Evolutionary conservation across 2,329 filamentous ascomycete genomes (phyloP).

Genomic region (Aphanoascus verrucosus): DNA sequence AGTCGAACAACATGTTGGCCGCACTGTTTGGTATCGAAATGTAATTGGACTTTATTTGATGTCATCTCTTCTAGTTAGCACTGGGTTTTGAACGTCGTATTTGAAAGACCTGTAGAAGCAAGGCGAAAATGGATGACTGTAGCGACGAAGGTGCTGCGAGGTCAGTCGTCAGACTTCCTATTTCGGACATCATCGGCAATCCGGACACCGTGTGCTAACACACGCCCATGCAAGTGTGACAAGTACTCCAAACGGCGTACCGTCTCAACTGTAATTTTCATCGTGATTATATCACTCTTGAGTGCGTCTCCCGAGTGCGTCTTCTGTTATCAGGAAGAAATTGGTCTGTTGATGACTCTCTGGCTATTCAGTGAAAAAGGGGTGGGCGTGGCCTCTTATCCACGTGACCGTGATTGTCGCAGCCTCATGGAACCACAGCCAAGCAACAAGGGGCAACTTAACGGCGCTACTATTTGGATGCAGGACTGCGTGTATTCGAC

Average conservation of each 20-base stretch:
- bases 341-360: too few species aligned
- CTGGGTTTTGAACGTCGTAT: neutral
- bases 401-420: neutral
- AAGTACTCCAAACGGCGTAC: too few species aligned
- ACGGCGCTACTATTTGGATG: neutral
- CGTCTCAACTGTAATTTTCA: too few species aligned
- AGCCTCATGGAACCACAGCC: neutral
- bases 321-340: too few species aligned
- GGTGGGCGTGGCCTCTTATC: neutral
- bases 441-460: neutral
- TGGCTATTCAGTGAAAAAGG: neutral
- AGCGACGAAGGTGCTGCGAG: neutral
- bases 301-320: too few species aligned
- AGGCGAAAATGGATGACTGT: neutral
- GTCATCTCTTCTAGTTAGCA: neutral
- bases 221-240: too few species aligned
- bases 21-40: slow-evolving; percentile 14
- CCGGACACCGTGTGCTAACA: neutral
- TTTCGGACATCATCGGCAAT: slow-evolving; percentile 1
- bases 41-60: slow-evolving; percentile 5
- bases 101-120: too few species aligned
- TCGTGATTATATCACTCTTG: too few species aligned
- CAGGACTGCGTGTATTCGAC: neutral
- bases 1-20: slow-evolving; percentile 15
- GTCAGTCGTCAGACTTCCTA: neutral